A percentile compares a stretch with the other conserved stretches of the same genome.
phyloP scores from a whole-genome alignment of 805 yeast species.

The Wickerhamomyces ciferrii region DNA sequence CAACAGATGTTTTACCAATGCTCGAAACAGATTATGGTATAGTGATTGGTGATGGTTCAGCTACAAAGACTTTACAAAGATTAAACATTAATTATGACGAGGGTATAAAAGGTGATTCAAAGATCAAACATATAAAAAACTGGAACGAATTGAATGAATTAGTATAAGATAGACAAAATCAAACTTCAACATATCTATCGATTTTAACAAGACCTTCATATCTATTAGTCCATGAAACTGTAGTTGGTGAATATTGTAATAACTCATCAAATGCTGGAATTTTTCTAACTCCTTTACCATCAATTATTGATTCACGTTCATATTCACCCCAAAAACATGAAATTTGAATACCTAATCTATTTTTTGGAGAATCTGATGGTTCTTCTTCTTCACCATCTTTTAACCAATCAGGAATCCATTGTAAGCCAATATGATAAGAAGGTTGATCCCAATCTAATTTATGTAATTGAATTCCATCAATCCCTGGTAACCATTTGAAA shows the following conservation, averaged over 20 bases:
- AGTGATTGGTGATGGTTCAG: constrained; percentile 36
- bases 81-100: constrained; percentile 17
- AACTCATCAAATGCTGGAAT: constrained; percentile 74
- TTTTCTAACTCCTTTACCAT: constrained; percentile 33
- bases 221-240: constrained; percentile 58
- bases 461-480: constrained; percentile 58
- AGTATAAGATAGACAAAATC: constrained; percentile 5
- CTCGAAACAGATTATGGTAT: constrained; percentile 42
- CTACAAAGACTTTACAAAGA: constrained; percentile 18
- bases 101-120: constrained; percentile 10
- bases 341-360: constrained; percentile 49
- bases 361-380: constrained; percentile 22
- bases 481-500: constrained; percentile 55
- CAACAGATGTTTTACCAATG: constrained; percentile 52
- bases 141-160: constrained; percentile 16
- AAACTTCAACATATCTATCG: constrained; percentile 40
- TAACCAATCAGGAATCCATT: constrained; percentile 68
- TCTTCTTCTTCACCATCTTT: constrained; percentile 26
- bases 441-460: constrained; percentile 55
- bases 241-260: constrained; percentile 58
- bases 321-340: constrained; percentile 80
- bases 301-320: constrained; percentile 35
- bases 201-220: constrained; percentile 67
- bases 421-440: constrained; percentile 55
- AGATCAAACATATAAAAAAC: constrained; percentile 13